Base-by-base conservation (phyloP, 2,329 filamentous ascomycete genomes). In the Lizonia empirigonia region DNA sequence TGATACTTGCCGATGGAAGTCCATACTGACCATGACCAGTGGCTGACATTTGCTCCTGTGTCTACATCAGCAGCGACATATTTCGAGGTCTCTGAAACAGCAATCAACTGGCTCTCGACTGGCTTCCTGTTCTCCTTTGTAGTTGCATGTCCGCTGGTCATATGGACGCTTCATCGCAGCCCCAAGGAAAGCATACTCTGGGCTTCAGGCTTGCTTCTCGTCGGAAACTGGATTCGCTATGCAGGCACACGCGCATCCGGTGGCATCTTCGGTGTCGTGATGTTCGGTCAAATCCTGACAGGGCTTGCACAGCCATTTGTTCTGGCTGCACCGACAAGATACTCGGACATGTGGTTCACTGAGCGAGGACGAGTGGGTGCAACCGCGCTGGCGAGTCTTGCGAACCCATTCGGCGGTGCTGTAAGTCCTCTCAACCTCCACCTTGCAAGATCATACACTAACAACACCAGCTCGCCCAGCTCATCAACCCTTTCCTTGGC, bases 281-380 rank as follows among this genome's bases (percentile, higher is more conserved):
- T 97, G 88, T 86, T 95, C 62, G 93, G 93, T 4, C 93, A 97
- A 76, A 88, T 97, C 69, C 72, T 99, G 53, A 91, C 89, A 44
- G 94, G 93, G 1, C 80, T 97, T 30, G 86, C 91, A 1, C 94
- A 99, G 70, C 92, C 94, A 0, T 97, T 97, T 71, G 90, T 96
- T 10, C 83, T 97, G 8, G 86, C 88, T 6, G 91, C 93, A 0
- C 93, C 94, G 0, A 93, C 94, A 0, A 81, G 90, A 55, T 99
- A 96, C 74, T 94, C 90, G 46, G 92, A 97, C 70, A 78, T 96
- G 53, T 97, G 94, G 94, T 97, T 97, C 75, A 92, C 90, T 1
- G 86, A 89, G 63, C 78, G 80, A 9, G 93, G 92, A 7, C 85
- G 94, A 46, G 89, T 96, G 10, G 87, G 88, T 45, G 93, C 93